Percentiles rank a stretch among this genome's conserved stretches.
Evolutionary conservation across 345 rosid species (phyloP).

Genomic region (Geranium rotundifolium): DNA sequence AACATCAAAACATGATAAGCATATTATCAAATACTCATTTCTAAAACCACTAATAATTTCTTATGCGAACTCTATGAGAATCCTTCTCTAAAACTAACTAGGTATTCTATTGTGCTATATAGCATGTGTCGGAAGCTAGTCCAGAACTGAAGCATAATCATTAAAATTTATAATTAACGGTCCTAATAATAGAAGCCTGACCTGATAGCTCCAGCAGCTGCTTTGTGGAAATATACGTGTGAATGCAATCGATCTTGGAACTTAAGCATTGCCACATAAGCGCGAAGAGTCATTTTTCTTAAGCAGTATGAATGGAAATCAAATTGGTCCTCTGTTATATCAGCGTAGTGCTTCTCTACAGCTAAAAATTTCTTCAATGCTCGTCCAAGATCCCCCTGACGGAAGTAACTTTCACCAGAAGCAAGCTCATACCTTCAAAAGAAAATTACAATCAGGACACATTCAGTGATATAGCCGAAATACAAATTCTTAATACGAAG

Average conservation of each 20-base stretch:
- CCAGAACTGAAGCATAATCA: no score
- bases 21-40: no score
- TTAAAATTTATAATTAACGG: no score
- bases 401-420: slow-evolving; percentile 89
- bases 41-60: no score
- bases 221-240: slow-evolving; percentile 86
- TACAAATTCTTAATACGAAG: not conserved
- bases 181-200: slow-evolving; percentile 6
- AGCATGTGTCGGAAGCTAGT: no score
- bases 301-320: slow-evolving; percentile 98
- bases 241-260: slow-evolving; percentile 96
- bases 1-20: not conserved
- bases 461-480: not conserved
- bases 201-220: slow-evolving; percentile 95
- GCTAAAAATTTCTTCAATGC: slow-evolving; percentile 87
- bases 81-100: no score
- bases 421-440: slow-evolving; percentile 91
- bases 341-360: slow-evolving; percentile 98
- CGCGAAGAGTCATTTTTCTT: slow-evolving; percentile 92
- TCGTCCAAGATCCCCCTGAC: slow-evolving; percentile 94
- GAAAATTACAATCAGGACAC: no score
- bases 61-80: no score
- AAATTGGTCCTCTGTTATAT: slow-evolving; percentile 95
- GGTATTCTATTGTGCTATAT: no score
- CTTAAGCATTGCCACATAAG: slow-evolving; percentile 95